Evolutionary conservation across 805 yeast genomes (phyloP), one percentile per base, ranked within the genome.

Genomic region (Ogataea chonburiensis): DNA sequence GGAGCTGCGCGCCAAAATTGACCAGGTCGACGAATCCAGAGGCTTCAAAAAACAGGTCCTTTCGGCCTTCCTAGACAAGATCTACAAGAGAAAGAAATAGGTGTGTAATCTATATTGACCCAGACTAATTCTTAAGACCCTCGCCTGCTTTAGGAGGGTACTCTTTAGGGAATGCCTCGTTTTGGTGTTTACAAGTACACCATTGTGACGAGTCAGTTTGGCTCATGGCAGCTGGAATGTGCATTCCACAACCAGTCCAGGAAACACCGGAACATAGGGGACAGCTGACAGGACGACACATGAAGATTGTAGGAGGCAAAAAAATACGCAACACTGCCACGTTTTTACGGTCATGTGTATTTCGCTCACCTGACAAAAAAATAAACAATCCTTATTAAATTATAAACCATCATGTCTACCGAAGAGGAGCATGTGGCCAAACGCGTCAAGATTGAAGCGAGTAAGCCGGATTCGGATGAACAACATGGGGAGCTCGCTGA

Each of bases 1-100:
- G 31, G 75, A 82, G 42, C 71, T 93, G 58, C 75, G 67, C 53
- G 60, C 60, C 24, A 71, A 77, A 59, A 93, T 93, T 47, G 73
- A 73, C n/a, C 53, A 71, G 18, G 65, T 85, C 40, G 98, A 93
- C 58, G 98, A 91, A 66, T 70, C 84, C 15, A 79, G 94, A 56
- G 98, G 98, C n/a, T 85, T 93, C 67, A 91, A 86, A 67, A 77
- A 75, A 48, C 83, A 80, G 28, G 96, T 87, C n/a, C 71, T 93
- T 51, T 74, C 86, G 18, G 79, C 79, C 4, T 93, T 93, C 71
- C 76, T 93, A 55, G 73, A 77, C 61, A 93, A 93, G 68, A 85
- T 93, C 54, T 93, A 93, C 79, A 89, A 88, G 71, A 85, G 99
- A 64, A 75, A 81, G 46, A 93, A 91, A 70, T 91, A 77, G 26